Percentiles rank a stretch among this genome's conserved stretches.
Evolutionary conservation across 257 asterid species (phyloP).

Genomic region (Rauvolfia tetraphylla): DNA sequence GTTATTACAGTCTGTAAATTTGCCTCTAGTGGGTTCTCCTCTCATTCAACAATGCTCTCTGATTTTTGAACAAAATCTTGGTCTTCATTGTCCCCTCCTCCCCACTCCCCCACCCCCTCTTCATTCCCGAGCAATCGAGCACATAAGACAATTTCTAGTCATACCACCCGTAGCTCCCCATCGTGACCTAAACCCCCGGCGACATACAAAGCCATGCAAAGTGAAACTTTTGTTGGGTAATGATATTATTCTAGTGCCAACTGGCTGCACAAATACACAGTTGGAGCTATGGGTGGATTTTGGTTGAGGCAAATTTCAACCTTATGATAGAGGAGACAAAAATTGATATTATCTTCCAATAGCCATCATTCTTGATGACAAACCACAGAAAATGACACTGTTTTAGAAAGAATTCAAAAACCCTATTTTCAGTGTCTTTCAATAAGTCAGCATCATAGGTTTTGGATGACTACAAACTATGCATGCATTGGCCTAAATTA

Average conservation of each 20-base stretch:
- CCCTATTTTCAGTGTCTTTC: background rate
- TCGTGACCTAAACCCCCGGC: too few species aligned
- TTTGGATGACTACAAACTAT: background rate
- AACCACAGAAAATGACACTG: background rate
- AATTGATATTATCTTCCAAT: background rate
- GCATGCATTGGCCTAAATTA: too few species aligned
- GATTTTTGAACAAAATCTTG: too few species aligned
- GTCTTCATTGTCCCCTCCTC: too few species aligned
- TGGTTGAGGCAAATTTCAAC: background rate
- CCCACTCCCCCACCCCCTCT: too few species aligned
- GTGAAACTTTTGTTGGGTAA: background rate
- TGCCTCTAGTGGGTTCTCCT: too few species aligned
- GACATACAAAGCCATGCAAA: background rate
- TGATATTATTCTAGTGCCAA: background rate
- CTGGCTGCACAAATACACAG: background rate
- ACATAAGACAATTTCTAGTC: too few species aligned
- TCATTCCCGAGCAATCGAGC: too few species aligned
- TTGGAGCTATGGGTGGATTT: background rate
- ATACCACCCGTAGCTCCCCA: too few species aligned
- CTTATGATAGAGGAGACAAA: background rate
- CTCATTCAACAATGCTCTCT: too few species aligned
- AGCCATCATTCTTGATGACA: background rate
- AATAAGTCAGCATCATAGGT: background rate
- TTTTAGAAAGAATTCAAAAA: background rate
- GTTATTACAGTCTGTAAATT: too few species aligned